phyloP scores from a whole-genome alignment of 495 filamentous ascomycete species.

The Penicillium samsonianum region DNA sequence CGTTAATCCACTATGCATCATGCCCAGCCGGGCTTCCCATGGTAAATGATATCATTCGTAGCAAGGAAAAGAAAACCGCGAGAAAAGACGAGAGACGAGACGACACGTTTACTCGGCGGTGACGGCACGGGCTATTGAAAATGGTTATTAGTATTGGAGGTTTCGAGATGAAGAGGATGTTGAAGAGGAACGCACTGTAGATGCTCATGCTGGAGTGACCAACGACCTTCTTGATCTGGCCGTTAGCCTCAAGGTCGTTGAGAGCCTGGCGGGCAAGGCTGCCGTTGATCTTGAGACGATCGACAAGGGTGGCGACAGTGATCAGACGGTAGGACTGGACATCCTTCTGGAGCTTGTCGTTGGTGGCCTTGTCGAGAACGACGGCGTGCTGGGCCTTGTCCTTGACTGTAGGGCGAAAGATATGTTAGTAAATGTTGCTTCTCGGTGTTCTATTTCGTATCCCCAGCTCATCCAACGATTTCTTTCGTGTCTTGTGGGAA shows the following conservation, averaged over 20 bases:
- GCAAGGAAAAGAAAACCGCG: slow-evolving; percentile 42
- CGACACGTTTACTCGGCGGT: slow-evolving; percentile 52
- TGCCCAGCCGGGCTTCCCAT: slow-evolving; percentile 46
- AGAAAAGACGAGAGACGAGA: slow-evolving; percentile 39
- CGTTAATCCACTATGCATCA: slow-evolving; percentile 42
- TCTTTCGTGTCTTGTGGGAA: slow-evolving; percentile 15
- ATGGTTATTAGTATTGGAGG: slow-evolving; percentile 22
- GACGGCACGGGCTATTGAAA: slow-evolving; percentile 47
- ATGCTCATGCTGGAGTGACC: slow-evolving; percentile 95
- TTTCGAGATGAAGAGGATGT: no score
- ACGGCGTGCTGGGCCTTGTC: slow-evolving; percentile 99
- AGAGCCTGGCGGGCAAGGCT: slow-evolving; percentile 88
- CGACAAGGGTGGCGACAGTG: slow-evolving; percentile 97
- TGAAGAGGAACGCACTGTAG: slow-evolving; percentile 68
- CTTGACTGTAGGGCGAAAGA: slow-evolving; percentile 71
- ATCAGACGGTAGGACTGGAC: slow-evolving; percentile 99
- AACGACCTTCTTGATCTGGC: slow-evolving; percentile 97
- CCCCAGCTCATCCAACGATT: slow-evolving; percentile 19
- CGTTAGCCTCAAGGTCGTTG: slow-evolving; percentile 94
- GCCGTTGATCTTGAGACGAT: slow-evolving; percentile 99
- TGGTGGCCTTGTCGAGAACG: slow-evolving; percentile 68
- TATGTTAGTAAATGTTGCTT: slow-evolving; percentile 29
- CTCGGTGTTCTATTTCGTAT: slow-evolving; percentile 17
- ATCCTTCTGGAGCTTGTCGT: slow-evolving; percentile 84
- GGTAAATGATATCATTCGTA: slow-evolving; percentile 50